A percentile compares a stretch with the other conserved stretches of the same genome.
Conservation (phyloP, 495 filamentous ascomycete genomes). For the Terfezia boudieri region DNA sequence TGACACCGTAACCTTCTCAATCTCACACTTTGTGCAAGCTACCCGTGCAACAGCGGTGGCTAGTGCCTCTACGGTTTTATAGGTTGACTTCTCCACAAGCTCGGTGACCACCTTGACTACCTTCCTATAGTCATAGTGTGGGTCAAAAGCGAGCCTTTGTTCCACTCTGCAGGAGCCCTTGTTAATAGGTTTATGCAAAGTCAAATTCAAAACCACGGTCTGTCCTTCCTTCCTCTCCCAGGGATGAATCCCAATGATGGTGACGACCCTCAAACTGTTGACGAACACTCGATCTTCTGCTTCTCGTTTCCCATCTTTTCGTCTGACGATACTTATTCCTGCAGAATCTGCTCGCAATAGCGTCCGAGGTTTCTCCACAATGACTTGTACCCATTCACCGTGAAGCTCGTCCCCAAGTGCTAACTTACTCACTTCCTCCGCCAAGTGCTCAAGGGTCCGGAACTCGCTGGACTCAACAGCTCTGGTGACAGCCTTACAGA, state of each 20-base stretch:
- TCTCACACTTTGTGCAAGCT: background rate
- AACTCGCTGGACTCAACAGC: constrained; percentile 12
- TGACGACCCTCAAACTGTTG: constrained; percentile 15
- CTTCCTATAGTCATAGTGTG: constrained; percentile 10
- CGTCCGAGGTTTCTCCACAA: constrained; percentile 16
- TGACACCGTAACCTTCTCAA: constrained; percentile 1
- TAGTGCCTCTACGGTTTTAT: constrained; percentile 1
- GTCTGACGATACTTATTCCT: constrained; percentile 10
- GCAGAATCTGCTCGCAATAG: constrained; percentile 17
- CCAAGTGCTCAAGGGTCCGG: constrained; percentile 12
- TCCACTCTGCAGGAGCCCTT: background rate
- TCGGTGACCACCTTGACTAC: constrained; percentile 15
- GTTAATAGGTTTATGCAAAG: constrained; percentile 22
- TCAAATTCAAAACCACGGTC: constrained; percentile 29
- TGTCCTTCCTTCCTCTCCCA: constrained; percentile 38
- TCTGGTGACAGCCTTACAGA: constrained; percentile 10
- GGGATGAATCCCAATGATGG: constrained; percentile 34
- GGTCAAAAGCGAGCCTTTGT: constrained; percentile 1
- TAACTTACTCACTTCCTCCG: constrained; percentile 8
- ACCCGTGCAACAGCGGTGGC: background rate
- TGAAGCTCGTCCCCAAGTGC: constrained; percentile 11
- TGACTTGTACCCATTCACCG: constrained; percentile 15
- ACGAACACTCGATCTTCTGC: constrained; percentile 16
- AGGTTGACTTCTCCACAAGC: constrained; percentile 9
- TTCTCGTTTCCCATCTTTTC: constrained; percentile 4